phyloP scores from a whole-genome alignment of 257 asterid genomes.

The Thymus quinquecostatus region DNA sequence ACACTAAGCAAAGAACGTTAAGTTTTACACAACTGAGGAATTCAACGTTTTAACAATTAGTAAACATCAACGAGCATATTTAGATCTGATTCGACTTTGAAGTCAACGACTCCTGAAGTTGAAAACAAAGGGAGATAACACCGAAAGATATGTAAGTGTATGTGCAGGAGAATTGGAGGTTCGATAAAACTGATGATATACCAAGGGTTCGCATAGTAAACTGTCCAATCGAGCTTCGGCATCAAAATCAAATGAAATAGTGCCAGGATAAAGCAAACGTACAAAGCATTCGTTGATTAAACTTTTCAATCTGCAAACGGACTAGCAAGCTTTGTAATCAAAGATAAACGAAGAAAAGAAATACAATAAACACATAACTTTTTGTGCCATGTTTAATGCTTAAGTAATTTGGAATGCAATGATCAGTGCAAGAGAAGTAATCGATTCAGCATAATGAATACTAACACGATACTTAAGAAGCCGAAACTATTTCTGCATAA shows the following conservation, averaged over 20 bases:
- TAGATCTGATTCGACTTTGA: not conserved
- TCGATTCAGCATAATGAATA: not conserved
- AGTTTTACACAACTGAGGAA: constrained; percentile 24
- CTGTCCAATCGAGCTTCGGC: no score
- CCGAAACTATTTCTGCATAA: constrained; percentile 18
- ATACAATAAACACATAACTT: not conserved
- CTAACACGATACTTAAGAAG: not conserved
- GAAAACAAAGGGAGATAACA: not conserved
- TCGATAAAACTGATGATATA: not conserved
- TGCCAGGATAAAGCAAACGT: no score
- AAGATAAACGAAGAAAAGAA: not conserved
- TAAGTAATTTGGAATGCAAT: not conserved
- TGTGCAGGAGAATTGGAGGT: not conserved
- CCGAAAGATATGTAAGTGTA: not conserved
- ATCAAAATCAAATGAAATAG: no score
- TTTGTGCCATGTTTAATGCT: not conserved
- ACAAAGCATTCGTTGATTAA: not conserved
- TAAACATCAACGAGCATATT: constrained; percentile 8
- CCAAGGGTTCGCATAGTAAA: not conserved
- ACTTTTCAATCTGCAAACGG: constrained; percentile 2
- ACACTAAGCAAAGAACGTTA: constrained; percentile 32
- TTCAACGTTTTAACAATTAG: not conserved
- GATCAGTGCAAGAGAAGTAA: not conserved
- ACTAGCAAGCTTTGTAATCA: constrained; percentile 3
- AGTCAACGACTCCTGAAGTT: not conserved